Base-by-base conservation (phyloP, 2,329 filamentous ascomycete genomes). In the Aurifilum marmelostoma region DNA sequence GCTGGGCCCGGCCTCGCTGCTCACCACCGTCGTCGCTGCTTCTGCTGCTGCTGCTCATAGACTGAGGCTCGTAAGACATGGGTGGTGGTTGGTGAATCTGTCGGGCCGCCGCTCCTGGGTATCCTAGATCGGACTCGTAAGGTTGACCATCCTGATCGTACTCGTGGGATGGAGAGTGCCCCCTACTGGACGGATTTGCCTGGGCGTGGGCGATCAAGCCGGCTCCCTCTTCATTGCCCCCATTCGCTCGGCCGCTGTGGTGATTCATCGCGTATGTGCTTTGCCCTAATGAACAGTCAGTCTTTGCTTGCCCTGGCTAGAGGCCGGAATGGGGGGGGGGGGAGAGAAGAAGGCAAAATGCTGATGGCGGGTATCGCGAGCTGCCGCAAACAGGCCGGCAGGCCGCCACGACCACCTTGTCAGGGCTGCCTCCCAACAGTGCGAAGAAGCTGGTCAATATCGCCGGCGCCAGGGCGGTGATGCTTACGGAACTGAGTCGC, bases 171-270 rank as follows among this genome's bases (percentile, higher is more conserved):
- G 69, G 67, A 67, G 69, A 54, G 37, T 32, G 29, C 52, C 29
- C 62, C 58, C 61, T 70, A 68, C 67, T 67, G 54, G 60, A 70
- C 24, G 76, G 74, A 67, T 76, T 75, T 27, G 74, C 74, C 71
- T 82, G 80, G 1, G 80, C 80, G 67, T 82, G 75, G 9, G 75
- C 73, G 14, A 78, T 78, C 52, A 78, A 68, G 4, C 74, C 76
- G 11, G 75, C 76, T 2, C 73, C 73, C 62, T 78, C 77, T 58
- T 78, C 76, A 54, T 71, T 73, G 8, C 71, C 67, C 9, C 60
- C 66, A 39, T 50, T 58, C 24, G 56, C 65, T 58, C 59, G 68
- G 21, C 66, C 66, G 50, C 63, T 65, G 43, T 43, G 18, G 32
- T 72, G 66, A 37, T 73, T 63, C 64, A 67, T 73, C 65, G 73